phyloP scores from a whole-genome alignment of 1,284 basidiomycete genomes.

The Boletus smithii region DNA sequence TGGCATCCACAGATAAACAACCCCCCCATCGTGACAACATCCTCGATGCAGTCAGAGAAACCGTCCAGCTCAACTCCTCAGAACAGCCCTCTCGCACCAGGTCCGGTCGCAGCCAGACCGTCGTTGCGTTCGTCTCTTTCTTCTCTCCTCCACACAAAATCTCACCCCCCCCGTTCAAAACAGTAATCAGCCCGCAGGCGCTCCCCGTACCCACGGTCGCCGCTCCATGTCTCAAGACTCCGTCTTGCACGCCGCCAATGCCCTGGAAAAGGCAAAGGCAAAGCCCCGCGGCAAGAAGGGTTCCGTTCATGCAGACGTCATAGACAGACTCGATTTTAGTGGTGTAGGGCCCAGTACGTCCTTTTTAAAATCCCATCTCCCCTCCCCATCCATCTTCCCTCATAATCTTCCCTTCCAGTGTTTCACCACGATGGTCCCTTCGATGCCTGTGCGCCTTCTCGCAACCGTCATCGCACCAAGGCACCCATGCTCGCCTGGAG shows the following conservation, averaged over 20 bases:
- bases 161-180: conserved; percentile 9
- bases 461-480: conserved; percentile 72
- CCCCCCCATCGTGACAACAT: conserved; percentile 40
- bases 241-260: conserved; percentile 37
- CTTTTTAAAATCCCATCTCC: not conserved
- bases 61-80: conserved; percentile 45
- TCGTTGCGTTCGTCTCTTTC: conserved; percentile 35
- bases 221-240: conserved; percentile 74
- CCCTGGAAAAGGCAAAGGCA: conserved; percentile 53
- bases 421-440: conserved; percentile 88
- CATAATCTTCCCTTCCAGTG: conserved; percentile 44
- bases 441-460: conserved; percentile 82
- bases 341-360: conserved; percentile 73
- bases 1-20: conserved; percentile 28
- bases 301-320: conserved; percentile 65
- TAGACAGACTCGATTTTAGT: conserved; percentile 61
- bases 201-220: conserved; percentile 42
- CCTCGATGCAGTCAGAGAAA: conserved; percentile 62
- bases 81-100: conserved; percentile 41
- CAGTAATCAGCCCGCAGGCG: conserved; percentile 22
- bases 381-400: conserved; percentile 6
- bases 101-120: conserved; percentile 47
- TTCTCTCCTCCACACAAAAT: conserved; percentile 3
- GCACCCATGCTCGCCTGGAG: conserved; percentile 82
- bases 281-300: conserved; percentile 62